Percentiles rank a stretch among this genome's conserved stretches.
These are phyloP conservation scores for Lotus japonicus DNA, from an alignment of 306 rosid genomes.

Conservation along the genomic window DNA sequence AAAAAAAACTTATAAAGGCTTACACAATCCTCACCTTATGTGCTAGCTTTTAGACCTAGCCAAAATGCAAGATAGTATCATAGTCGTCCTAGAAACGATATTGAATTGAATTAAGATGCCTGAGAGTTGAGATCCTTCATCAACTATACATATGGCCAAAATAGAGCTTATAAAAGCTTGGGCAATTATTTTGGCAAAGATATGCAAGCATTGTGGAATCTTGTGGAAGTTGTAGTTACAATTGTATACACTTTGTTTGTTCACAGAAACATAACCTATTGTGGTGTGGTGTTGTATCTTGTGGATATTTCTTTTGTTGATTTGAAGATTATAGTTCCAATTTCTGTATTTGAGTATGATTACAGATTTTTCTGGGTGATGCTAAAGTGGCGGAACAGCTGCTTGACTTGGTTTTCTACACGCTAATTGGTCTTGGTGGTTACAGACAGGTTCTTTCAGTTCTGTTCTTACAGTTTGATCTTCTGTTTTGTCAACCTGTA, in stretches of 20 bases:
- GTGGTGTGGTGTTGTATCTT: neutral
- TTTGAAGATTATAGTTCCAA: constrained; percentile 25
- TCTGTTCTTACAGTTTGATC: constrained; percentile 22
- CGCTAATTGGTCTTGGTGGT: constrained; percentile 61
- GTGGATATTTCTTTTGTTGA: neutral
- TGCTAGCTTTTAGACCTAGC: too few relatives aligned
- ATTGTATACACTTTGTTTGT: constrained; percentile 1
- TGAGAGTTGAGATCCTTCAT: too few relatives aligned
- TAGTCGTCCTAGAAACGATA: too few relatives aligned
- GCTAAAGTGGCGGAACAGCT: constrained; percentile 72
- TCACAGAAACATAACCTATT: neutral
- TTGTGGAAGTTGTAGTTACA: constrained; percentile 1
- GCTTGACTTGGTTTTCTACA: constrained; percentile 76
- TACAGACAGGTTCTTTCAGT: constrained; percentile 59
- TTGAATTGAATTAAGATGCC: too few relatives aligned
- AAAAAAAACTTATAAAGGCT: too few relatives aligned
- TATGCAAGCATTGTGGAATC: neutral
- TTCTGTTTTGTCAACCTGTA: constrained; percentile 15
- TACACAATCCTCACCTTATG: too few relatives aligned
- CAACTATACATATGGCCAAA: too few relatives aligned
- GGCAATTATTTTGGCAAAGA: too few relatives aligned
- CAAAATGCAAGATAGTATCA: too few relatives aligned
- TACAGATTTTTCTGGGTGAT: constrained; percentile 81
- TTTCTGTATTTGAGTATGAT: constrained; percentile 31
- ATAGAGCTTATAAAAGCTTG: too few relatives aligned